Conservation (phyloP, 2,329 filamentous ascomycete species). For the Juglanconis juglandina region DNA sequence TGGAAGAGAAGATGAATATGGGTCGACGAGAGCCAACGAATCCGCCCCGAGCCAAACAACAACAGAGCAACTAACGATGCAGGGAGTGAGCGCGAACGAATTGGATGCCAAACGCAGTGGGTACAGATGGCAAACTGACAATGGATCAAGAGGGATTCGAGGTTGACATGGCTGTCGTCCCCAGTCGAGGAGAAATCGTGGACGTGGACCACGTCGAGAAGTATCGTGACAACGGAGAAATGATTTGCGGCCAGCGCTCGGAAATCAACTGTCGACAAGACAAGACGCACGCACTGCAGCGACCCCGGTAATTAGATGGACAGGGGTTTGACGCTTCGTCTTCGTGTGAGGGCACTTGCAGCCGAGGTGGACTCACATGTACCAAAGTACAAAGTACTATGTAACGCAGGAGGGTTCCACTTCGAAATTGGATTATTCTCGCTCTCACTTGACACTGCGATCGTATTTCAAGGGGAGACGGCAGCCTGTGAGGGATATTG, state of each 20-base stretch:
- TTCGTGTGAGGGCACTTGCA: not conserved
- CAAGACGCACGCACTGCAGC: constrained; percentile 3
- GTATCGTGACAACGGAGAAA: constrained; percentile 10
- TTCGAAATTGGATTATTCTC: not conserved
- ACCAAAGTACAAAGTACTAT: no score
- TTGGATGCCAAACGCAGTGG: not conserved
- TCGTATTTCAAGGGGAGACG: not conserved
- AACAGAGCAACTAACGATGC: not conserved
- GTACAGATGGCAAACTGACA: not conserved
- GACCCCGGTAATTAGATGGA: not conserved
- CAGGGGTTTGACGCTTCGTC: not conserved
- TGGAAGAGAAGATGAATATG: not conserved
- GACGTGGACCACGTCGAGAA: constrained; percentile 11
- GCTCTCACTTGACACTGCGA: not conserved
- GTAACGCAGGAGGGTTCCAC: not conserved
- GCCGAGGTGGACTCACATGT: not conserved
- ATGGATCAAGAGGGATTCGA: constrained; percentile 1
- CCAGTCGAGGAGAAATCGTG: constrained; percentile 5
- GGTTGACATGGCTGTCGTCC: constrained; percentile 9
- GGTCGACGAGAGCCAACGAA: constrained; percentile 3
- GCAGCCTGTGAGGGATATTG: not conserved
- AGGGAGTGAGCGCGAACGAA: constrained; percentile 8
- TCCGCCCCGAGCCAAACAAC: not conserved
- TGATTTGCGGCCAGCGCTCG: constrained; percentile 11
- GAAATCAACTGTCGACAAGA: constrained; percentile 3